Conservation (phyloP, 1,139 yeast species). For the Ashbya aceris region DNA sequence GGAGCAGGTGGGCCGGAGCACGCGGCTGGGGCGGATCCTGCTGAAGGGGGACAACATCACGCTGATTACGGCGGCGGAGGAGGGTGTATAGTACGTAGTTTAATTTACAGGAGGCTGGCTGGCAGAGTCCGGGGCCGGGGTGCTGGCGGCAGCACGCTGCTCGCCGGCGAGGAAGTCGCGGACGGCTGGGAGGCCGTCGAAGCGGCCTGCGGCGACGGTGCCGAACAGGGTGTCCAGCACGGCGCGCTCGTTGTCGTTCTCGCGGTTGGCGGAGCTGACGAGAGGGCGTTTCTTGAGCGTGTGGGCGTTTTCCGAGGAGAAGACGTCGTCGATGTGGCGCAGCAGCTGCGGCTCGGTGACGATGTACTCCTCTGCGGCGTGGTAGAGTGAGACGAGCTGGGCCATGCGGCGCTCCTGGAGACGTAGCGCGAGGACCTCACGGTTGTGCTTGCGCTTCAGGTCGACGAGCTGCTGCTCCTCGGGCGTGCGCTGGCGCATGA, state of each 20-base stretch:
- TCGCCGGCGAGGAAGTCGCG: slow-evolving; percentile 29
- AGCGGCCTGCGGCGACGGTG: slow-evolving; percentile 22
- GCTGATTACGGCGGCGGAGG: slow-evolving; percentile 46
- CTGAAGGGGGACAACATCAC: slow-evolving; percentile 94
- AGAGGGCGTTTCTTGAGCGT: slow-evolving; percentile 13
- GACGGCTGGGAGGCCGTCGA: slow-evolving; percentile 27
- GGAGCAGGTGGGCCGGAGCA: slow-evolving; percentile 28
- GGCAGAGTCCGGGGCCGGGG: no score
- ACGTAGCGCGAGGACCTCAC: slow-evolving; percentile 37
- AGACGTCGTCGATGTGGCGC: slow-evolving; percentile 29
- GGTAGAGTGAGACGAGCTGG: slow-evolving; percentile 59
- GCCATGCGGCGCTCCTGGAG: slow-evolving; percentile 42
- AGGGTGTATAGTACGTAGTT: not conserved
- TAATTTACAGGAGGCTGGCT: no score
- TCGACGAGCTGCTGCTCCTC: slow-evolving; percentile 48
- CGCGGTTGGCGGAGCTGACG: not conserved
- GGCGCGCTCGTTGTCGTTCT: slow-evolving; percentile 12
- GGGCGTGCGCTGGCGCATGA: slow-evolving; percentile 61
- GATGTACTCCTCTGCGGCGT: slow-evolving; percentile 45
- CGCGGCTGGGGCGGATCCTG: slow-evolving; percentile 55
- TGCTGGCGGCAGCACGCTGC: slow-evolving; percentile 5
- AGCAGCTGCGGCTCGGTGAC: slow-evolving; percentile 30
- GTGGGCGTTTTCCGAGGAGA: slow-evolving; percentile 19
- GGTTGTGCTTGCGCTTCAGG: slow-evolving; percentile 46
- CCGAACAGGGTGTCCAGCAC: slow-evolving; percentile 30